These are phyloP conservation scores for Opeltia flavorubescens DNA, from an alignment of 495 filamentous ascomycete genomes.

Conservation along the genomic window DNA sequence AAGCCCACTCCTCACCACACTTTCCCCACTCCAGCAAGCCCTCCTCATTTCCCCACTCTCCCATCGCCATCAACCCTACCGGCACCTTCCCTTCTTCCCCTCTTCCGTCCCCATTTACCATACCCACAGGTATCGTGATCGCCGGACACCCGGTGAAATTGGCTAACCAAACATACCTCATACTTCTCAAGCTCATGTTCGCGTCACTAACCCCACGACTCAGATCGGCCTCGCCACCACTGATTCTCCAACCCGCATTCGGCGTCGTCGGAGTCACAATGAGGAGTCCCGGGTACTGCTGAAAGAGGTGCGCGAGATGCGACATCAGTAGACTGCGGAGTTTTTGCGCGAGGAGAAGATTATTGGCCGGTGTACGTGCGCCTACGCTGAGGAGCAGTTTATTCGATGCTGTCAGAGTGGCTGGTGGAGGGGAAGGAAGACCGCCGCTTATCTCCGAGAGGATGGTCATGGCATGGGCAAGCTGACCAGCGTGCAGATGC, in stretches of 20 bases:
- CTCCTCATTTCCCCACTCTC: conserved; percentile 80
- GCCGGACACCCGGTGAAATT: conserved; percentile 73
- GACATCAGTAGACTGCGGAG: conserved; percentile 68
- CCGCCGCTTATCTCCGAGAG: conserved; percentile 48
- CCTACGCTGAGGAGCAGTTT: conserved; percentile 55
- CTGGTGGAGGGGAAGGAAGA: conserved; percentile 24
- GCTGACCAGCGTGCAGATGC: conserved; percentile 53
- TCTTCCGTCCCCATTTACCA: conserved; percentile 34
- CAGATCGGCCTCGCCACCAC: conserved; percentile 34
- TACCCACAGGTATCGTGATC: conserved; percentile 67
- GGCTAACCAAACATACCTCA: conserved; percentile 81
- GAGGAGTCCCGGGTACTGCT: conserved; percentile 57
- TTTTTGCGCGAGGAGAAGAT: conserved; percentile 62
- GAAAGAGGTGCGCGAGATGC: conserved; percentile 62
- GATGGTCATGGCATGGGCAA: conserved; percentile 70
- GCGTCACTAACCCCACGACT: conserved; percentile 58
- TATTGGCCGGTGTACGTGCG: conserved; percentile 46
- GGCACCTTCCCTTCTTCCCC: conserved; percentile 38
- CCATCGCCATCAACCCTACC: conserved; percentile 80
- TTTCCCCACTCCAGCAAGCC: conserved; percentile 59
- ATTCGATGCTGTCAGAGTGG: conserved; percentile 51
- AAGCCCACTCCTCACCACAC: conserved; percentile 46
- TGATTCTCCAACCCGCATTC: conserved; percentile 58
- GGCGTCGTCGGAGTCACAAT: conserved; percentile 72
- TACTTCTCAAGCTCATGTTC: conserved; percentile 56